Evolutionary conservation across 345 rosid species (phyloP).

Genomic region (Theobroma cacao): DNA sequence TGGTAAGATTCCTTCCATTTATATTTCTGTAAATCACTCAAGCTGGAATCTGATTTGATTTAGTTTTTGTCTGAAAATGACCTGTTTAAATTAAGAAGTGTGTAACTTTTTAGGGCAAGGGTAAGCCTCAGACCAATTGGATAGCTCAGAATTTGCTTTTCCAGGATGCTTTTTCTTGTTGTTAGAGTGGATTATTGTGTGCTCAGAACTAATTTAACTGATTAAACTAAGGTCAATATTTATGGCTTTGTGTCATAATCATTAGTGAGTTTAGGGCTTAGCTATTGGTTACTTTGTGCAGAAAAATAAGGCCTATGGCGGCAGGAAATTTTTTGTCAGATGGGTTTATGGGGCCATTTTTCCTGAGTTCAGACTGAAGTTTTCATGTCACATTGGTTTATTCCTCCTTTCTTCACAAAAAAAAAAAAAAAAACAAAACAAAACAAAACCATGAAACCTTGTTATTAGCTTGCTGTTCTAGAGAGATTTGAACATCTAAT

Average conservation of each 20-base stretch:
- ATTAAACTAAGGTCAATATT: not conserved
- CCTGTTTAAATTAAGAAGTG: not conserved
- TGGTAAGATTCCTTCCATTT: conserved; percentile 1
- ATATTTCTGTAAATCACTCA: not conserved
- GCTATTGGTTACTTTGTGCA: not conserved
- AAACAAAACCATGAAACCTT: no score
- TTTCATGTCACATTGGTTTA: not conserved
- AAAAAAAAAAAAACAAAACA: not conserved
- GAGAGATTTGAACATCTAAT: not conserved
- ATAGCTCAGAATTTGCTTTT: not conserved
- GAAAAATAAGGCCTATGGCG: not conserved
- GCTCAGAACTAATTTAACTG: not conserved
- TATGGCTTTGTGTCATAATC: not conserved
- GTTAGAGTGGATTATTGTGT: not conserved
- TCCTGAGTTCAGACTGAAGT: not conserved
- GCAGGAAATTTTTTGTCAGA: no score
- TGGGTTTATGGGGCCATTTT: not conserved
- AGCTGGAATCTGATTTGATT: conserved; percentile 11
- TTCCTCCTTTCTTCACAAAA: not conserved
- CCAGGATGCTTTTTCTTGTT: conserved; percentile 1
- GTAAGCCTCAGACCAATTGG: not conserved
- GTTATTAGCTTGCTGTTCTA: no score
- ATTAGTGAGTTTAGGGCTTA: not conserved
- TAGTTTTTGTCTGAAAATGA: conserved; percentile 8
- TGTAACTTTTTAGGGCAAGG: not conserved